These are phyloP conservation scores for Astrocystis sublimbata DNA, from an alignment of 495 filamentous ascomycete species.

Conservation along the genomic window DNA sequence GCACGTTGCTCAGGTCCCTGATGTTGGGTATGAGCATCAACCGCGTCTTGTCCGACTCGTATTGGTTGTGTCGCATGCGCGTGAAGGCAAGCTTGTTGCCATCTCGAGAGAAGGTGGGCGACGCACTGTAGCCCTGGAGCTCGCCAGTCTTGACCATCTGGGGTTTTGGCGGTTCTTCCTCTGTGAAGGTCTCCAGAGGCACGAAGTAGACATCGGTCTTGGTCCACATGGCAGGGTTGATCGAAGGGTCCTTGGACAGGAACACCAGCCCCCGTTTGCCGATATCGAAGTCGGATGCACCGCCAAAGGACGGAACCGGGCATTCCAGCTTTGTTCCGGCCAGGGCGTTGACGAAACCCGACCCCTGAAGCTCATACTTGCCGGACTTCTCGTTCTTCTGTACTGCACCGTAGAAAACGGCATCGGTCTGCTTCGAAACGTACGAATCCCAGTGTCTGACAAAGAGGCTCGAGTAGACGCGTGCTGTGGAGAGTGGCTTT, in stretches of 20 bases:
- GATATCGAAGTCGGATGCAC: conserved; percentile 59
- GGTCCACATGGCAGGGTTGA: conserved; percentile 79
- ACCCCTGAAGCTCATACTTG: conserved; percentile 41
- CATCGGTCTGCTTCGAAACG: conserved; percentile 64
- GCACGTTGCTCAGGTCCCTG: conserved; percentile 58
- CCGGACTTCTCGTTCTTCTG: conserved; percentile 49
- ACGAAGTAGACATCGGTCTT: conserved; percentile 76
- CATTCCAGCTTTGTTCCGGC: conserved; percentile 58
- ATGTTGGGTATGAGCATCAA: conserved; percentile 66
- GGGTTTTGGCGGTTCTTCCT: conserved; percentile 47
- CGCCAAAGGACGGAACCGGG: conserved; percentile 60
- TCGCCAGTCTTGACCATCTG: conserved; percentile 49
- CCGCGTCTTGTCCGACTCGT: conserved; percentile 86
- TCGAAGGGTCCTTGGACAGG: conserved; percentile 77
- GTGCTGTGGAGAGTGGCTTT: conserved; percentile 59
- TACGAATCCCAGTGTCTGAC: conserved; percentile 78
- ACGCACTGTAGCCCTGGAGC: conserved; percentile 70
- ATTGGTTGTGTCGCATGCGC: conserved; percentile 75
- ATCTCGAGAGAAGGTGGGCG: conserved; percentile 74
- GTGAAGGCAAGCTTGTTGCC: conserved; percentile 77
- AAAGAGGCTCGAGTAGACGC: conserved; percentile 69
- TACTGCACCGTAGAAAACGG: conserved; percentile 72
- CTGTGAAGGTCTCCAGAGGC: conserved; percentile 60
- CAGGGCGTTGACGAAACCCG: conserved; percentile 59
- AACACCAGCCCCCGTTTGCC: conserved; percentile 66